Percentiles rank a stretch among this genome's conserved stretches.
These are phyloP conservation scores for Blastobotrys aristatus DNA, from an alignment of 1,139 yeast genomes.

Conservation along the genomic window DNA sequence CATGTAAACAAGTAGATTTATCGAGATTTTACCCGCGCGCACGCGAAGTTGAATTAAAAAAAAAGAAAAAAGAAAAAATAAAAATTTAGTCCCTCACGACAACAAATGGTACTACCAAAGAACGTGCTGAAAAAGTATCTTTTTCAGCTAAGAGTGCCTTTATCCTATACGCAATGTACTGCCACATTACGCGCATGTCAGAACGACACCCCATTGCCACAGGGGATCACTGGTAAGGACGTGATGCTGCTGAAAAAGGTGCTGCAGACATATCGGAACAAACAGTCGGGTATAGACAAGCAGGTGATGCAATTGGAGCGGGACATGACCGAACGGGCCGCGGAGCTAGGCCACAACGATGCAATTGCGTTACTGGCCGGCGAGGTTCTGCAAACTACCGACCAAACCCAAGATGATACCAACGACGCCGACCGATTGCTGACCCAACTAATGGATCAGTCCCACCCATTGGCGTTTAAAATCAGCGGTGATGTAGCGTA, in stretches of 20 bases:
- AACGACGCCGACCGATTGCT: constrained; percentile 58
- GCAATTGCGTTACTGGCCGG: constrained; percentile 69
- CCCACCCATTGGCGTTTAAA: constrained; percentile 68
- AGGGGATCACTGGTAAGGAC: constrained; percentile 35
- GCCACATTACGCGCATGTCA: constrained; percentile 23
- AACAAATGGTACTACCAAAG: constrained; percentile 16
- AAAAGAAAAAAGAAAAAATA: no score
- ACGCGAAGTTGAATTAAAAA: no score
- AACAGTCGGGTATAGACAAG: constrained; percentile 52
- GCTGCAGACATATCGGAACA: constrained; percentile 54
- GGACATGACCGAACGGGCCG: constrained; percentile 71
- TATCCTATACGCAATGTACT: constrained; percentile 25
- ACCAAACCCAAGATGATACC: constrained; percentile 41
- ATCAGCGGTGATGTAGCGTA: constrained; percentile 69
- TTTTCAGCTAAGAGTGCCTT: constrained; percentile 29
- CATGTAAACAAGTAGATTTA: neutral
- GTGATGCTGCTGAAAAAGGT: constrained; percentile 65
- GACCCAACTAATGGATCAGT: constrained; percentile 51
- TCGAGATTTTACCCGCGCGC: neutral
- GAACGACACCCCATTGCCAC: constrained; percentile 16
- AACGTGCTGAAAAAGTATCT: constrained; percentile 26
- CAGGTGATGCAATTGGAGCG: constrained; percentile 52
- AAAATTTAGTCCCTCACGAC: neutral
- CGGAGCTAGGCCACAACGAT: constrained; percentile 75
- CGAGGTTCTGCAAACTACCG: constrained; percentile 38